These are phyloP conservation scores for Pontederia paniculata DNA, from an alignment of 176 grass and related monocot genomes.

Conservation along the genomic window DNA sequence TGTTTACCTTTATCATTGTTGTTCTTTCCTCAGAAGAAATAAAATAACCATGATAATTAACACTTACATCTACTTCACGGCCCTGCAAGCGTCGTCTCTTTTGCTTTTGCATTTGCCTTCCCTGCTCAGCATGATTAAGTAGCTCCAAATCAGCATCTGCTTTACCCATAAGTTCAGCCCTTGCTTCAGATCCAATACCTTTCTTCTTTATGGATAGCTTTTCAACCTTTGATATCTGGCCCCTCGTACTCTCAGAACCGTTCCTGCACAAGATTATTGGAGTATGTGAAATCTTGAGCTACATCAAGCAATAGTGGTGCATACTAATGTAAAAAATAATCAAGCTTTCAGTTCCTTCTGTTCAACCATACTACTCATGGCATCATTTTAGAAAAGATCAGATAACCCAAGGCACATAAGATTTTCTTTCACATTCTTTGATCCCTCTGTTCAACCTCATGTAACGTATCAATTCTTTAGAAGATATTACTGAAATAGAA, in stretches of 20 bases:
- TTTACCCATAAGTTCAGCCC: conserved; percentile 50
- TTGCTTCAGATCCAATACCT: conserved; percentile 82
- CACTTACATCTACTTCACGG: conserved; percentile 66
- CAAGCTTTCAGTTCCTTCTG: neutral
- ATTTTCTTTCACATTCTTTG: too few species aligned
- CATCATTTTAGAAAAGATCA: too few species aligned
- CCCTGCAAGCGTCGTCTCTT: conserved; percentile 67
- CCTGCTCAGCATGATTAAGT: conserved; percentile 79
- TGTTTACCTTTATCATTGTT: too few species aligned
- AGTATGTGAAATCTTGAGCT: neutral
- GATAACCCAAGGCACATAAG: too few species aligned
- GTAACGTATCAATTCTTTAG: too few species aligned
- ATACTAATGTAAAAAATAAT: neutral
- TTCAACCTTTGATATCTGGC: conserved; percentile 33
- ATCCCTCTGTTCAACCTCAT: too few species aligned
- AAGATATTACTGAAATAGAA: too few species aligned
- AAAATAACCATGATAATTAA: neutral
- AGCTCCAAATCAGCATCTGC: conserved; percentile 76
- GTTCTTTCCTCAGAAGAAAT: too few species aligned
- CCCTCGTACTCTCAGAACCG: conserved; percentile 28
- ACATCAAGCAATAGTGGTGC: neutral
- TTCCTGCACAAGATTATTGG: conserved; percentile 35
- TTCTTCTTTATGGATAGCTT: conserved; percentile 95
- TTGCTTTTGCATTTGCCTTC: conserved; percentile 81
- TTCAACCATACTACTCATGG: too few species aligned